Conservation (phyloP, 2,329 filamentous ascomycete genomes). For the Trichophyton rubrum region DNA sequence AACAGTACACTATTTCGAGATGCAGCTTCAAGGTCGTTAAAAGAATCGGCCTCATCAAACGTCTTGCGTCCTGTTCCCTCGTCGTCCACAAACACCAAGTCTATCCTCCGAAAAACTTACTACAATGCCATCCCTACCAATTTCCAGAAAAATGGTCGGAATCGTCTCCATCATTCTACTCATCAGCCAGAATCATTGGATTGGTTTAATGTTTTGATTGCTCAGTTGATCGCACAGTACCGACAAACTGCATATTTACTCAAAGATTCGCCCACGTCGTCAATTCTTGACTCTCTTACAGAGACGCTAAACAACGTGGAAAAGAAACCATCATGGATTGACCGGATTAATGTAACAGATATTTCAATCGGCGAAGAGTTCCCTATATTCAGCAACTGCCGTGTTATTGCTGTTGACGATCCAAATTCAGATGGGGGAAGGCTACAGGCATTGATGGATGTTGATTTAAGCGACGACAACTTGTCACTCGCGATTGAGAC, state of each 20-base stretch:
- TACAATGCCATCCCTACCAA: conserved; percentile 53
- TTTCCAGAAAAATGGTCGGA: conserved; percentile 30
- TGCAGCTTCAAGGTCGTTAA: conserved; percentile 34
- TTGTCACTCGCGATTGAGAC: conserved; percentile 92
- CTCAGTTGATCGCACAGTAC: conserved; percentile 92
- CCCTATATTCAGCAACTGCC: conserved; percentile 95
- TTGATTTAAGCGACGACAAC: conserved; percentile 81
- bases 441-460: conserved; percentile 89
- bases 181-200: conserved; percentile 95
- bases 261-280: conserved; percentile 43
- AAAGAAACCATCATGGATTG: conserved; percentile 81
- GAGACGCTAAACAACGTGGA: conserved; percentile 75
- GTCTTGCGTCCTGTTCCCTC: conserved; percentile 60
- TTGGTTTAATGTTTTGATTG: conserved; percentile 97
- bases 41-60: conserved; percentile 45
- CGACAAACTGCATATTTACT: conserved; percentile 84
- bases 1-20: conserved; percentile 27
- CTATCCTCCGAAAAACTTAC: conserved; percentile 87
- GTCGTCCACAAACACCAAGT: conserved; percentile 68
- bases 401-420: conserved; percentile 69
- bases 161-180: conserved; percentile 45
- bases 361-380: conserved; percentile 93
- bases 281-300: conserved; percentile 69
- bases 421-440: conserved; percentile 53
- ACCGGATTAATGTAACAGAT: conserved; percentile 87